A percentile compares a stretch with the other conserved stretches of the same genome.
These are phyloP conservation scores for Dalbergia cultrata DNA, from an alignment of 306 rosid species.

Conservation along the genomic window DNA sequence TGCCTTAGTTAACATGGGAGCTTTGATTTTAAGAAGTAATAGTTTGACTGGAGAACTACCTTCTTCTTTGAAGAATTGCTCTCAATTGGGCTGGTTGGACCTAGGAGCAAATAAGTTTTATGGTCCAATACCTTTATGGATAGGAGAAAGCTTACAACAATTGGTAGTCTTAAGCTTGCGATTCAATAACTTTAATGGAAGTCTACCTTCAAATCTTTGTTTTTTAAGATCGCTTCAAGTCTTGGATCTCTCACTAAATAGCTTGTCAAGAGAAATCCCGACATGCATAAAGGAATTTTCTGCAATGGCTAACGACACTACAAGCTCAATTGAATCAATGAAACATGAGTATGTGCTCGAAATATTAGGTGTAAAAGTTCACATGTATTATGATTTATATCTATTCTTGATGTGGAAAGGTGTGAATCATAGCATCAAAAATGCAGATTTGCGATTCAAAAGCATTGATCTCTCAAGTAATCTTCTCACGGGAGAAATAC, in stretches of 20 bases:
- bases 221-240: not conserved
- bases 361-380: no score
- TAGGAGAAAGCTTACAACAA: constrained; percentile 15
- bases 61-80: constrained; percentile 9
- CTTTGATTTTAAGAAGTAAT: constrained; percentile 36
- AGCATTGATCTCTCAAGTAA: constrained; percentile 43
- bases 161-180: constrained; percentile 16
- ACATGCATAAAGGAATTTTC: not conserved
- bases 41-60: constrained; percentile 21
- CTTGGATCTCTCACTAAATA: constrained; percentile 28
- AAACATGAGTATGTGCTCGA: not conserved
- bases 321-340: not conserved
- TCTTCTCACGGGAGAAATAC: constrained; percentile 29
- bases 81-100: constrained; percentile 6
- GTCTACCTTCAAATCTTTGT: constrained; percentile 12
- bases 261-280: constrained; percentile 20
- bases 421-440: not conserved
- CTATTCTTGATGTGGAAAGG: constrained; percentile 33
- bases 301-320: constrained; percentile 4
- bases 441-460: not conserved
- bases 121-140: constrained; percentile 42
- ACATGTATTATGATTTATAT: not conserved
- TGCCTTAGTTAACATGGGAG: not conserved
- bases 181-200: not conserved
- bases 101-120: constrained; percentile 17